Conservation (phyloP, 768 basidiomycete genomes). For the Cystofilobasidium macerans region DNA sequence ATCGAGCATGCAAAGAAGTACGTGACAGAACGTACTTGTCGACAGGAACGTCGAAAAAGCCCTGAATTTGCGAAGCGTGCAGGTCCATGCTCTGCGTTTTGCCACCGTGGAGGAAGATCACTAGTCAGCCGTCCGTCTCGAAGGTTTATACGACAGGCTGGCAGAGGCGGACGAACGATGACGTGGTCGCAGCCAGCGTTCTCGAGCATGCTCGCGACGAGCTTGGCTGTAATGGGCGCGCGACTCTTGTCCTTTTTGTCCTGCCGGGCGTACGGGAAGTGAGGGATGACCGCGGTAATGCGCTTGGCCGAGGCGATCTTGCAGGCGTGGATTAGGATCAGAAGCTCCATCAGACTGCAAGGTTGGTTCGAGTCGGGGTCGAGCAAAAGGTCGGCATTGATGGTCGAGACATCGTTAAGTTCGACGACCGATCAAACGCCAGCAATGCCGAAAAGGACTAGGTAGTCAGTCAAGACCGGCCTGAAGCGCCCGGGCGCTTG, state of each 20-base stretch:
- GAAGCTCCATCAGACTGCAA: constrained; percentile 96
- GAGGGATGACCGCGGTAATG: constrained; percentile 95
- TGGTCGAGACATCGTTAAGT: constrained; percentile 6
- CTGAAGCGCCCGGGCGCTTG: no score
- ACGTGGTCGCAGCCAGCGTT: constrained; percentile 97
- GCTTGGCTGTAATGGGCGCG: constrained; percentile 94
- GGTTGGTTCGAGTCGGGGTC: constrained; percentile 32
- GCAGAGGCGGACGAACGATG: constrained; percentile 45
- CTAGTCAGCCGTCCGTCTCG: no score
- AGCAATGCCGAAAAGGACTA: neutral
- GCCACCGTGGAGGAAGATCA: neutral
- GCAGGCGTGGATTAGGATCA: constrained; percentile 96
- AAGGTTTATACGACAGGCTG: no score
- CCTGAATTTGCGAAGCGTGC: constrained; percentile 95
- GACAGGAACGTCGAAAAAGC: constrained; percentile 97
- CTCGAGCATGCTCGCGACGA: constrained; percentile 94
- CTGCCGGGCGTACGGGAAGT: constrained; percentile 62
- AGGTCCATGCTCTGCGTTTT: constrained; percentile 71
- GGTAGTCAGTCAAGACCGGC: neutral
- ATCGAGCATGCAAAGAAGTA: neutral
- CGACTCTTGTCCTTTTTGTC: constrained; percentile 97
- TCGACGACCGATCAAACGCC: constrained; percentile 12
- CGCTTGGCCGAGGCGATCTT: constrained; percentile 89
- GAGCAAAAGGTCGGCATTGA: neutral
- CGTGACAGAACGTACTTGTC: constrained; percentile 50